Evolutionary conservation across 176 grass and related monocot genomes (phyloP).

Genomic region (Oropetium thomaeum): DNA sequence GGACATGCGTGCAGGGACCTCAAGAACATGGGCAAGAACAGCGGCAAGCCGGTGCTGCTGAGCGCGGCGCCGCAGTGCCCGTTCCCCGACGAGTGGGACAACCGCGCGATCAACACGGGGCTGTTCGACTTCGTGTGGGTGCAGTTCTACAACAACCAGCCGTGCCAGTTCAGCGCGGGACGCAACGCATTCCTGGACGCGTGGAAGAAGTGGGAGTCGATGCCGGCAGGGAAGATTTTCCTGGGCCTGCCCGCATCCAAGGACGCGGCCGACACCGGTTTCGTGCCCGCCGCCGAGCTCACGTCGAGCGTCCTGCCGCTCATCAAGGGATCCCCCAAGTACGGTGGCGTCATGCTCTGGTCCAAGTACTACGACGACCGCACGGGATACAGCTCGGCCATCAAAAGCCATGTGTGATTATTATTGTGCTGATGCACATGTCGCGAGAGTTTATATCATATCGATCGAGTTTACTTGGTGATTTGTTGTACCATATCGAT

Average conservation of each 20-base stretch:
- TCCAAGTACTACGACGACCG: conserved; percentile 60
- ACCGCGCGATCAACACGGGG: conserved; percentile 46
- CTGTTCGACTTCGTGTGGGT: conserved; percentile 76
- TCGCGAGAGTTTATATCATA: neutral
- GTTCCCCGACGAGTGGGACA: conserved; percentile 52
- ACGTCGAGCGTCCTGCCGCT: conserved; percentile 48
- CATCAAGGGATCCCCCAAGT: conserved; percentile 49
- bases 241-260: conserved; percentile 56
- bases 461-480: neutral
- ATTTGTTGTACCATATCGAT: too few species aligned
- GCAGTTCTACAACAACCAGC: conserved; percentile 77
- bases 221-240: conserved; percentile 53
- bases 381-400: conserved; percentile 47
- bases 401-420: conserved; percentile 51
- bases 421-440: too few species aligned
- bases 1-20: conserved; percentile 20
- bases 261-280: conserved; percentile 38
- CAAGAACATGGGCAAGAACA: conserved; percentile 36
- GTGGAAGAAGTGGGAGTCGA: conserved; percentile 63
- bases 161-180: conserved; percentile 44
- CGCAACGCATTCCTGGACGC: conserved; percentile 45
- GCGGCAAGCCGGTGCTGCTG: conserved; percentile 46
- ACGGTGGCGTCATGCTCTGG: conserved; percentile 79
- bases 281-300: conserved; percentile 48
- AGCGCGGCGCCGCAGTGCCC: conserved; percentile 80